Base-by-base conservation (phyloP, 352 stramenopile species). In the Pythium dissotocum region DNA sequence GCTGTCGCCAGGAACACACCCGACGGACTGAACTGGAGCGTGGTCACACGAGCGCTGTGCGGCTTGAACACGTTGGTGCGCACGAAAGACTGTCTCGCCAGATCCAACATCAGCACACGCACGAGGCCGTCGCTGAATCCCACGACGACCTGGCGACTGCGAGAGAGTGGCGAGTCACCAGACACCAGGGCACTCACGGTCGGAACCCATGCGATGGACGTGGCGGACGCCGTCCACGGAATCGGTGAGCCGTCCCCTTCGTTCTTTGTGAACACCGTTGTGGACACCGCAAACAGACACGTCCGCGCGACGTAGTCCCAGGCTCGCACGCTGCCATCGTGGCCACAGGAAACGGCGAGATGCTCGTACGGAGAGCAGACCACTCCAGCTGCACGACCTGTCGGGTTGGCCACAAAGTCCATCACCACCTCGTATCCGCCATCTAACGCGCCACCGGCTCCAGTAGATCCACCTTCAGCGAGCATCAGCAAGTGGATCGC, bases 61-160 rank as follows among this genome's bases (percentile, higher is more conserved):
- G 94, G 92, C 56, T 98, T 98, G 63, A 97, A 87, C 1, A 91
- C 82, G 54, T 92, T 90, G 14, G 83, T 76, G 48, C 80, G 78
- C 9, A 93, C 75, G 75, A 85, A 90, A 7, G 67, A 65, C 3
- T 77, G 69, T 58, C 79, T 77, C 0, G 70, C 61, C 4, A 89
- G 46, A 53, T 94, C 82, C 62, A 89, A 70, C 30, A 92, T 40
- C 24, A 93, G 49, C 5, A 94, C 69, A 7, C 91, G 84, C 21
- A 98, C 76, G 14, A 97, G 77, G 7, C 93, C 93, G 61, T 98
- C 89, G 38, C 78, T 80, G 70, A 97, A 98, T 0, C 94, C 94
- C 24, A 98, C 93, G 24, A 82, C 76, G 53, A 98, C 76, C 24
- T 94, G 93, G 7, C 85, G 77, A 51, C 89, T 93, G 5, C 58